These are phyloP conservation scores for Juncus effusus DNA, from an alignment of 176 grass and related monocot species.

Conservation along the genomic window DNA sequence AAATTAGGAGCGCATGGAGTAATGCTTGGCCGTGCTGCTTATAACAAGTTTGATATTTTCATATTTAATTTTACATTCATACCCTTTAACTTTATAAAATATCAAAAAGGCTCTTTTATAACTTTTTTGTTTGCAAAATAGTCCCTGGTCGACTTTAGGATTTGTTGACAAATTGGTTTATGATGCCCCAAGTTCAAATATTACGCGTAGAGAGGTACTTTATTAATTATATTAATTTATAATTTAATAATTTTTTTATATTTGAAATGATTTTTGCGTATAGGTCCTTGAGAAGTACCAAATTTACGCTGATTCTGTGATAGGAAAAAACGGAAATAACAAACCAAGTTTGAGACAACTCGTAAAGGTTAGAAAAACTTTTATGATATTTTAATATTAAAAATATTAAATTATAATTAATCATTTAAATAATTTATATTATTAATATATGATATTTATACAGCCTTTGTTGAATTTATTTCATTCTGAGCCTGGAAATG, in stretches of 20 bases:
- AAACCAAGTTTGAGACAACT: constrained; percentile 76
- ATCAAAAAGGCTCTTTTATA: constrained; percentile 6
- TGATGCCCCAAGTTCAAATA: constrained; percentile 37
- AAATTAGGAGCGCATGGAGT: constrained; percentile 66
- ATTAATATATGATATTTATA: constrained; percentile 23
- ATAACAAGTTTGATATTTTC: constrained; percentile 67
- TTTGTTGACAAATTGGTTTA: constrained; percentile 69
- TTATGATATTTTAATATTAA: no score
- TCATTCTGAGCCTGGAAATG: constrained; percentile 92
- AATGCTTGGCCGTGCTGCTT: constrained; percentile 94
- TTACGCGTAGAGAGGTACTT: constrained; percentile 76
- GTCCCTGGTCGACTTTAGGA: constrained; percentile 83
- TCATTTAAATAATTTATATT: no score
- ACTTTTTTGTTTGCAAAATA: constrained; percentile 25
- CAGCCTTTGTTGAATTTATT: constrained; percentile 85
- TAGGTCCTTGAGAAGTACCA: constrained; percentile 88
- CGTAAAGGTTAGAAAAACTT: constrained; percentile 60
- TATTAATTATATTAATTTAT: constrained; percentile 16
- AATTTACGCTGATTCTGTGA: constrained; percentile 78
- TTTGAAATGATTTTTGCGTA: constrained; percentile 11
- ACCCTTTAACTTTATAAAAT: background rate
- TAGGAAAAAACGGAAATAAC: constrained; percentile 65
- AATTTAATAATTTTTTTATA: background rate
- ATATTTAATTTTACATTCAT: background rate
- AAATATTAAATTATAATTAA: constrained; percentile 19